Evolutionary conservation across 768 basidiomycete genomes (phyloP).

Genomic region (Inosperma sp.): DNA sequence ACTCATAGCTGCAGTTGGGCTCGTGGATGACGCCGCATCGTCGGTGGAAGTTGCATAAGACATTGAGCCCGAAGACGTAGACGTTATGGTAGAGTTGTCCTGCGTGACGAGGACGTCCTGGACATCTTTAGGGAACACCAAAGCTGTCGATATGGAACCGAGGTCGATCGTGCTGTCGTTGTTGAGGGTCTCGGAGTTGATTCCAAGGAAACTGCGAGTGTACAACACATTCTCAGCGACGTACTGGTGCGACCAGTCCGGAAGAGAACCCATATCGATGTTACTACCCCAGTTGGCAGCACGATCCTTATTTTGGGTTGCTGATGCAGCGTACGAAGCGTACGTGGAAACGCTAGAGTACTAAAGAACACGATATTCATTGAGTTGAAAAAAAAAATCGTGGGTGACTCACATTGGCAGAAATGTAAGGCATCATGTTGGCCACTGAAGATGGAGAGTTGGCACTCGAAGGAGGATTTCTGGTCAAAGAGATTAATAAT

Average conservation of each 20-base stretch:
- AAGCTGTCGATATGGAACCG: slow-evolving; percentile 37
- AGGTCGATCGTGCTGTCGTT: slow-evolving; percentile 51
- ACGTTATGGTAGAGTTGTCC: slow-evolving; percentile 21
- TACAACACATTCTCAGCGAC: slow-evolving; percentile 56
- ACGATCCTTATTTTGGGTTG: slow-evolving; percentile 43
- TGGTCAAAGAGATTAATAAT: slow-evolving; percentile 18
- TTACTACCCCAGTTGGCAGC: slow-evolving; percentile 59
- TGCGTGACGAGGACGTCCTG: slow-evolving; percentile 38
- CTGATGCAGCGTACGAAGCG: slow-evolving; percentile 43
- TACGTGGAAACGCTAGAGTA: slow-evolving; percentile 56
- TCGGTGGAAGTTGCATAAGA: slow-evolving; percentile 24
- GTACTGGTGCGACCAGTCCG: slow-evolving; percentile 46
- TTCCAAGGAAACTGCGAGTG: slow-evolving; percentile 42
- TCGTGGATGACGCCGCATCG: slow-evolving; percentile 18
- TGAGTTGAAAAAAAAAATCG: not conserved
- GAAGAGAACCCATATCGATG: slow-evolving; percentile 55
- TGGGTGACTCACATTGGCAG: slow-evolving; percentile 36
- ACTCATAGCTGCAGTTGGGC: too few relatives aligned
- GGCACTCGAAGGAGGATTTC: slow-evolving; percentile 54
- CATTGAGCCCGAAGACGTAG: slow-evolving; percentile 20
- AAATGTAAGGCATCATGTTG: slow-evolving; percentile 48
- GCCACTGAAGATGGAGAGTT: slow-evolving; percentile 44
- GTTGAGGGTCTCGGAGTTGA: slow-evolving; percentile 48
- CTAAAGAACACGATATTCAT: slow-evolving; percentile 24
- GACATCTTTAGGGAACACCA: slow-evolving; percentile 61